Base-by-base conservation (phyloP, 176 grass and related monocot genomes). In the Rhynchospora tenuis region DNA sequence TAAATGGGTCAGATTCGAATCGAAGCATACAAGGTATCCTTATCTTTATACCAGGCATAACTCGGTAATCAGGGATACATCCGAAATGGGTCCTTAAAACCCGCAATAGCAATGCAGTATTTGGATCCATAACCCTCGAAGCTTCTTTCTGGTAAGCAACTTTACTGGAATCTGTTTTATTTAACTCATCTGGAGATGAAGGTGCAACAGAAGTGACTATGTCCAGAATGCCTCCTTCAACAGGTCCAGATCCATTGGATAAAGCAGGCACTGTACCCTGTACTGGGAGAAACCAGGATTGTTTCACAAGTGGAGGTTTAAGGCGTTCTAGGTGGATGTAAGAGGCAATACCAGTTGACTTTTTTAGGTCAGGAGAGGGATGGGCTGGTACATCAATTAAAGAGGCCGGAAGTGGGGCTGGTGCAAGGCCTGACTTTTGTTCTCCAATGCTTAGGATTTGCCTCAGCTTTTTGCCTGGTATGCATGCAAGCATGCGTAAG, bases 401-500 rank as follows among this genome's bases (percentile, higher is more conserved):
- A 64, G 95, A 94, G 51, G 73, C 85, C 6, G 89, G 74, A 82
- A 93, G 89, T 68, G 84, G 71, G 76, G 95, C 92, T 26, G 90
- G 56, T 1, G 88, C 61, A 51, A 87, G 84, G 43, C 84, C 85
- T 64, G 89, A 89, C 65, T 91, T 89, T 75, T 94, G 88, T 69
- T 91, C 91, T 63, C 89, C 86, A 59, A 86, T 80, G 86, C 33
- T 81, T 64, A 98, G 73, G 73, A 92, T 71, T 85, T 93, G 89
- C 87, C 92, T 98, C 52, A 98, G 82, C 79, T 93, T 98, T 84
- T 91, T 94, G 62, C 95, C 92, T 57, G 95, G 92, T 88, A 94
- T 89, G 88, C 90, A 94, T 48, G 90, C 85, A 80, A 98, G 87
- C 87, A 94, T 89, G 62, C 95, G 89, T 82, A 98, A 85, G 73